Base-by-base conservation (phyloP, 371 early-diverging fungal genomes). In the Lichtheimia ornata region DNA sequence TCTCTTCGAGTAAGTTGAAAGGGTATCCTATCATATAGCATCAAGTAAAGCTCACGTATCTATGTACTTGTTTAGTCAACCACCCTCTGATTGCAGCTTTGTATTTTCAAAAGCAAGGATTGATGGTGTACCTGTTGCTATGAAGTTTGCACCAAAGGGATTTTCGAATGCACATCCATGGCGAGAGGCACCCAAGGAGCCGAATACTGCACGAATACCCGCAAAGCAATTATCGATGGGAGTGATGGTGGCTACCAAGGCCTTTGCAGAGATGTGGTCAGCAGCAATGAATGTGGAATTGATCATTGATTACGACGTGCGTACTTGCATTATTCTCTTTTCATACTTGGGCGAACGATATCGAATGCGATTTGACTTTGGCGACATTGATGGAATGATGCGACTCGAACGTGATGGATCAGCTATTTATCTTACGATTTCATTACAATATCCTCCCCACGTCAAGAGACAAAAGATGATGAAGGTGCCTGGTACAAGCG, bases 341-440 rank as follows among this genome's bases (percentile, higher is more conserved):
- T 42, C 50, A 12, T 66, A 71, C 44, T 17, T 68, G 18, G 50
- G 55, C 2, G 53, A 66, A 14, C 61, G 66, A 0, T 78, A 76
- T 27, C 61, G 61, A 9, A 15, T 78, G 24, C 73, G 71, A 25
- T 67, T 66, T 40, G 59, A 56, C 2, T 78, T 81, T 42, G 74
- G 78, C 41, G 76, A 74, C 41, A 13, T 45, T 12, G 62, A 59
- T 22, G 55, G 50, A 0, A 63, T 69, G 24, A 66, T 76, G 17
- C 50, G 50, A 3, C 56, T 74, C 3, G 76, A 76, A 28, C 24
- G 65, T 9, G 70, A 70, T 0, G 43, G 42, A 1, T 14, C 59
- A 5, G 17, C 30, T 0, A 58, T 53, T 0, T 63, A 56, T 14
- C 60, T 81, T 25, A 81, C 79, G 0, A 66, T 78, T 1, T 59